Conservation (phyloP, 1,284 basidiomycete genomes). For the Ustilago hordei region DNA sequence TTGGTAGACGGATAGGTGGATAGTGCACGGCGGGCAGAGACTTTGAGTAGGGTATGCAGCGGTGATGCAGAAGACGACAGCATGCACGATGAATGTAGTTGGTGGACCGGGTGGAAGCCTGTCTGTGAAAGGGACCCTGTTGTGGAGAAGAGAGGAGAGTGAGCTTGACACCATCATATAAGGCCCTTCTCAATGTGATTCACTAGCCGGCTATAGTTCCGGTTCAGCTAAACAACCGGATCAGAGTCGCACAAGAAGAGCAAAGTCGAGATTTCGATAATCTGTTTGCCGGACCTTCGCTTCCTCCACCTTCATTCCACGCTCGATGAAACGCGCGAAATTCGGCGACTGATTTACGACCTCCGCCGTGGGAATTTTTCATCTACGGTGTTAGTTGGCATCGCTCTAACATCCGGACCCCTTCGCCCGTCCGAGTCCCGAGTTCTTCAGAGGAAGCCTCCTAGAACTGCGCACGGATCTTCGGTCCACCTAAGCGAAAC, state of each 20-base stretch:
- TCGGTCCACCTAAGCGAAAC: slow-evolving; percentile 37
- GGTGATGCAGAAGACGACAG: slow-evolving; percentile 14
- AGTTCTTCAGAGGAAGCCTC: background rate
- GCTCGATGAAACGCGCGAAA: slow-evolving; percentile 1
- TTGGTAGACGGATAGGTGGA: background rate
- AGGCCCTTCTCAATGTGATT: background rate
- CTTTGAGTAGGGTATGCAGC: slow-evolving; percentile 10
- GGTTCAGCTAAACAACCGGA: slow-evolving; percentile 12
- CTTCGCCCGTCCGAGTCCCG: background rate
- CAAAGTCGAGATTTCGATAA: background rate
- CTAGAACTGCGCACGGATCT: slow-evolving; percentile 16
- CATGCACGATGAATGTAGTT: slow-evolving; percentile 15
- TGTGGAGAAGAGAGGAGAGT: background rate
- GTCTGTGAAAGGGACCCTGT: background rate
- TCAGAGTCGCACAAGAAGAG: background rate
- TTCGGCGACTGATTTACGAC: background rate
- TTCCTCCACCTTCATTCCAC: background rate
- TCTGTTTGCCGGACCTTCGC: background rate
- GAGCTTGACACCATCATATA: background rate
- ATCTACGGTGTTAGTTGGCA: no score
- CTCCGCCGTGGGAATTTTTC: background rate
- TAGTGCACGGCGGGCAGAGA: slow-evolving; percentile 13
- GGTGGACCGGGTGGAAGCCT: background rate
- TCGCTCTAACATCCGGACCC: slow-evolving; percentile 10
- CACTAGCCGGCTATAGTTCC: background rate